phyloP scores from a whole-genome alignment of 352 stramenopile genomes.

The Blastocystis sp. region DNA sequence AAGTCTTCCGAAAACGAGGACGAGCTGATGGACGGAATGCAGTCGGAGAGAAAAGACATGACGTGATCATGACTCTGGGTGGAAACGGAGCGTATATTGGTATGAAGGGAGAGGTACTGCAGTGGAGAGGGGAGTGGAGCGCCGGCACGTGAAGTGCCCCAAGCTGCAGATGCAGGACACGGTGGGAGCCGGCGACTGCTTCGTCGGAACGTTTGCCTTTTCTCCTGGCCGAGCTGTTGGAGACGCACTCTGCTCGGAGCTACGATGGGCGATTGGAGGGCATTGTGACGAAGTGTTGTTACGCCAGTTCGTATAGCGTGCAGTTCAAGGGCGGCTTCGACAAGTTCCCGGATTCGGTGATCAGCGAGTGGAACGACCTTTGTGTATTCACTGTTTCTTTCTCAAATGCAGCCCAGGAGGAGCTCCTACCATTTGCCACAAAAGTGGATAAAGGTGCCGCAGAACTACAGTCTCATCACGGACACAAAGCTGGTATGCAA shows the following conservation, averaged over 20 bases:
- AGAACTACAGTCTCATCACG: no score
- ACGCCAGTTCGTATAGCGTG: conserved; percentile 35
- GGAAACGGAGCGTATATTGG: conserved; percentile 75
- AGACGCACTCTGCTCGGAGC: no score
- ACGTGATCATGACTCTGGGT: conserved; percentile 77
- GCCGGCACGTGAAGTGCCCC: conserved; percentile 69
- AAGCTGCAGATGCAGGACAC: conserved; percentile 75
- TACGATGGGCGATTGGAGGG: background rate
- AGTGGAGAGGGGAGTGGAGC: conserved; percentile 37
- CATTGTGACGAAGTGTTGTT: conserved; percentile 1
- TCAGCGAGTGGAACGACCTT: no score
- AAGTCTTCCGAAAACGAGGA: background rate
- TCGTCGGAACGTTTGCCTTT: conserved; percentile 77
- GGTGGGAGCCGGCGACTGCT: conserved; percentile 77
- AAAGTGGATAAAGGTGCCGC: no score
- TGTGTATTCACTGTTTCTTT: background rate
- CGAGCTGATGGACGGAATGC: conserved; percentile 68
- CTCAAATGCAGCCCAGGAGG: background rate
- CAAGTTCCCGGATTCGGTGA: conserved; percentile 5
- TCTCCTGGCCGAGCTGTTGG: no score
- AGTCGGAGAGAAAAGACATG: conserved; percentile 1
- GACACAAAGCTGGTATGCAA: no score
- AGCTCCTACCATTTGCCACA: no score
- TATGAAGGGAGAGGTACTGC: background rate
- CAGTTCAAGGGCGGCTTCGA: conserved; percentile 42